Evolutionary conservation across 768 basidiomycete species (phyloP).

Genomic region (Rhodotorula sphaerocarpa): DNA sequence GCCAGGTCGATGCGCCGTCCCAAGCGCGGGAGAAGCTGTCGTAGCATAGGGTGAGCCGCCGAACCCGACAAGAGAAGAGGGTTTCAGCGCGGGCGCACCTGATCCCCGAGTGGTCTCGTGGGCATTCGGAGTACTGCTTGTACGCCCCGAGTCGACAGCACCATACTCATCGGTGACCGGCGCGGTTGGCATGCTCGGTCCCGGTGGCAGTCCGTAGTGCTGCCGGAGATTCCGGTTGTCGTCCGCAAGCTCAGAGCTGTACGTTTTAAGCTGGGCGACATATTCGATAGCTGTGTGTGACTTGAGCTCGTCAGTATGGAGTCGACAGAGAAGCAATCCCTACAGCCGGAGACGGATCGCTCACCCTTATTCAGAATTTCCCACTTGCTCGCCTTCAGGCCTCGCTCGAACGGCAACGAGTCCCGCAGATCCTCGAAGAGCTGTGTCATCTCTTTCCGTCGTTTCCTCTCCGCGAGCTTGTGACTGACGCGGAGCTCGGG

Average conservation of each 20-base stretch:
- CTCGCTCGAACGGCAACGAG: conserved; percentile 80
- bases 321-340: too few relatives aligned
- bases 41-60: too few relatives aligned
- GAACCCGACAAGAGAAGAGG: too few relatives aligned
- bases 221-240: conserved; percentile 28
- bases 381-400: conserved; percentile 96
- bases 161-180: too few relatives aligned
- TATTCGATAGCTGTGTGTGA: conserved; percentile 35
- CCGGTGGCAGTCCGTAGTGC: conserved; percentile 12
- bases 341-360: conserved; percentile 35
- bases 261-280: conserved; percentile 27
- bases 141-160: too few relatives aligned
- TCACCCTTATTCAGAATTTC: conserved; percentile 93
- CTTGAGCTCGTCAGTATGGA: too few relatives aligned
- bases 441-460: conserved; percentile 98
- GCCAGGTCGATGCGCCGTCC: too few relatives aligned
- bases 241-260: conserved; percentile 14
- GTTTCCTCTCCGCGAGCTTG: conserved; percentile 91
- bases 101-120: too few relatives aligned
- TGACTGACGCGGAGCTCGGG: conserved; percentile 92
- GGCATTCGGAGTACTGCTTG: too few relatives aligned
- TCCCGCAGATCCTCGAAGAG: conserved; percentile 93
- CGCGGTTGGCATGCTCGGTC: background rate
- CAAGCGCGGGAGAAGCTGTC: too few relatives aligned
- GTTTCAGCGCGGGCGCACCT: too few relatives aligned